phyloP scores from a whole-genome alignment of 352 stramenopile species.

The Globisporangium carolinianum region DNA sequence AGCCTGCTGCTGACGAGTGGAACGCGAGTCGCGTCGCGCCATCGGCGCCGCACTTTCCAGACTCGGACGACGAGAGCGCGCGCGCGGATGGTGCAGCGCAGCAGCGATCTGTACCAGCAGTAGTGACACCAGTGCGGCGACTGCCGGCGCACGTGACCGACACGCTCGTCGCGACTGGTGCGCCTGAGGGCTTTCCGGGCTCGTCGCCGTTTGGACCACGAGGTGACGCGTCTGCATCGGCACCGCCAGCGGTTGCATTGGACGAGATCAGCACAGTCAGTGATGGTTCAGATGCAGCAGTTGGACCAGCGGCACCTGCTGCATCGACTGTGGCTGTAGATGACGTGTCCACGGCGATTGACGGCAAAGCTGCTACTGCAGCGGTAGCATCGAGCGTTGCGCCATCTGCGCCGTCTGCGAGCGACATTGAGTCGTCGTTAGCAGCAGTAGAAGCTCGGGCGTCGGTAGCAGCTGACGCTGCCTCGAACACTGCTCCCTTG shows the following conservation, averaged over 20 bases:
- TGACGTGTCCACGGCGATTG: background rate
- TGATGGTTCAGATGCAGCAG: too few relatives aligned
- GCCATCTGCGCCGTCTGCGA: slow-evolving; percentile 24
- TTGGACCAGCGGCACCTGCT: background rate
- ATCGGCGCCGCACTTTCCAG: slow-evolving; percentile 32
- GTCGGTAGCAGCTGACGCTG: too few relatives aligned
- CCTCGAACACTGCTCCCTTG: background rate
- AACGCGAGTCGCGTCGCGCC: slow-evolving; percentile 14
- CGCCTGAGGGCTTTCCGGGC: slow-evolving; percentile 10
- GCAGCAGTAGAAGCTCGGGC: background rate
- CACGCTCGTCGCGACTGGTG: slow-evolving; percentile 5
- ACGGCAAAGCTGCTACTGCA: background rate
- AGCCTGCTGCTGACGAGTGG: background rate
- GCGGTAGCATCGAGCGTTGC: background rate
- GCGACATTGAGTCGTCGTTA: slow-evolving; percentile 13
- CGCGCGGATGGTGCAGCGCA: too few relatives aligned
- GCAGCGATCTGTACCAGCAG: background rate
- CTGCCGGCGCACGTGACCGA: background rate
- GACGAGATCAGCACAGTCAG: background rate
- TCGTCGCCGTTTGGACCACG: slow-evolving; percentile 10
- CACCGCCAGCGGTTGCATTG: slow-evolving; percentile 9
- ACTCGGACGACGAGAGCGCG: slow-evolving; percentile 29
- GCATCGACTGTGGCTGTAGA: background rate
- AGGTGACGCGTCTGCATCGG: slow-evolving; percentile 5
- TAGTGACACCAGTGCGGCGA: background rate